Percentiles rank a stretch among this genome's conserved stretches.
These are phyloP conservation scores for Heteromeles arbutifolia DNA, from an alignment of 306 rosid species.

Conservation along the genomic window DNA sequence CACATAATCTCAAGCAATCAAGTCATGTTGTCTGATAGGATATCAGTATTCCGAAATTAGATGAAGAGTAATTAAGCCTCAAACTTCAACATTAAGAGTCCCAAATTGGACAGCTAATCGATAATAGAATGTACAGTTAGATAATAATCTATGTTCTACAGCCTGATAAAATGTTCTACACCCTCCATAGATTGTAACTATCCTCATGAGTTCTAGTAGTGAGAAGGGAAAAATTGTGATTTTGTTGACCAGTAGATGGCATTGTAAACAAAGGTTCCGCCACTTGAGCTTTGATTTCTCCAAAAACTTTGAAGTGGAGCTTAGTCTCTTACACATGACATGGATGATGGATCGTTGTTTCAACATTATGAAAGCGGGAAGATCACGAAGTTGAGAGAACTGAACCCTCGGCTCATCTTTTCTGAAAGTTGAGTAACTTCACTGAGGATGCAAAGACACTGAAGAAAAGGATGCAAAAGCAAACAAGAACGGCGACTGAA, in stretches of 20 bases:
- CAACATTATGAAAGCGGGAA: background rate
- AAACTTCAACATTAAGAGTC: too few relatives aligned
- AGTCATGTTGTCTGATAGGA: too few relatives aligned
- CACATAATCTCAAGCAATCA: too few relatives aligned
- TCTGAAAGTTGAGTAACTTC: slow-evolving; percentile 72
- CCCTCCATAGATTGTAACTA: background rate
- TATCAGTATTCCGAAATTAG: too few relatives aligned
- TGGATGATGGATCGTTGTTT: too few relatives aligned
- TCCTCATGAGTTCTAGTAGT: background rate
- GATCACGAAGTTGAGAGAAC: background rate
- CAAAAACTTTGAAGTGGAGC: background rate
- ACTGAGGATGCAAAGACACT: slow-evolving; percentile 34
- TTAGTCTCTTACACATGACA: background rate
- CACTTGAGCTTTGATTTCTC: background rate
- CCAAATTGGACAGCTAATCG: background rate
- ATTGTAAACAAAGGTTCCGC: background rate
- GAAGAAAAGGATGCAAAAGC: slow-evolving; percentile 55
- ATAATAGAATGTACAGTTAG: background rate
- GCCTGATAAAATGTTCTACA: background rate
- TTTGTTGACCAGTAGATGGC: background rate
- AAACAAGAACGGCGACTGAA: slow-evolving; percentile 52
- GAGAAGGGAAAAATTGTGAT: background rate
- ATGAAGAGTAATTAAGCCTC: too few relatives aligned
- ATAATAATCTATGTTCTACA: background rate
- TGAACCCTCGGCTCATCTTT: slow-evolving; percentile 30